A percentile compares a stretch with the other conserved stretches of the same genome.
These are phyloP conservation scores for Daldinia decipiens DNA, from an alignment of 495 filamentous ascomycete genomes.

Conservation along the genomic window DNA sequence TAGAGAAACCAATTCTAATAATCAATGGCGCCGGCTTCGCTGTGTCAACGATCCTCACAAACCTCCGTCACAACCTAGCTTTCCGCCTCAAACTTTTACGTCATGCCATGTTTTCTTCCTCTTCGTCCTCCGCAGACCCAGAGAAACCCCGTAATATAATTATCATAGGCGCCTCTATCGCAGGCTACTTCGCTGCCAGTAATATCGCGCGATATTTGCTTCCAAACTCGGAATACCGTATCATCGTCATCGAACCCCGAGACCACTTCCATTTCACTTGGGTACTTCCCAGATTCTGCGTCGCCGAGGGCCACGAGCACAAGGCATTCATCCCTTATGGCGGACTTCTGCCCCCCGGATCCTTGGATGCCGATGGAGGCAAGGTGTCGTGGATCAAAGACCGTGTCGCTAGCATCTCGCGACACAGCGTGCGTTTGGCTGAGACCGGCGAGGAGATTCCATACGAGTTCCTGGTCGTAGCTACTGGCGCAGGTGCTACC, in stretches of 20 bases:
- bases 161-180: conserved; percentile 66
- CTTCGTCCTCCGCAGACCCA: conserved; percentile 32
- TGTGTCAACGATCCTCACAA: conserved; percentile 26
- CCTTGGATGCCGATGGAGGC: conserved; percentile 38
- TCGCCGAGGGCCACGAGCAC: conserved; percentile 55
- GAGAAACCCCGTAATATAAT: conserved; percentile 57
- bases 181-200: conserved; percentile 58
- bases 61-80: conserved; percentile 37
- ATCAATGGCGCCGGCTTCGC: conserved; percentile 29
- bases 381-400: conserved; percentile 53
- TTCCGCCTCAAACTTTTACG: conserved; percentile 39
- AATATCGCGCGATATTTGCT: conserved; percentile 60
- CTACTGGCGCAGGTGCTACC: conserved; percentile 61
- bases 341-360: conserved; percentile 42
- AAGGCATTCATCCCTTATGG: conserved; percentile 63
- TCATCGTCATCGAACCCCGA: conserved; percentile 67
- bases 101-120: conserved; percentile 22
- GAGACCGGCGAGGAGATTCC: conserved; percentile 51
- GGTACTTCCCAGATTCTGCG: conserved; percentile 62
- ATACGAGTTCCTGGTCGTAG: conserved; percentile 67
- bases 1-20: conserved; percentile 40
- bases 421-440: conserved; percentile 41
- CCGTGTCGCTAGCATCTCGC: conserved; percentile 42
- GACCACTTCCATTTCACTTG: conserved; percentile 69
- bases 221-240: conserved; percentile 56